A percentile compares a stretch with the other conserved stretches of the same genome.
Conservation (phyloP, 1,284 basidiomycete genomes). For the Cryptococcus sp. region DNA sequence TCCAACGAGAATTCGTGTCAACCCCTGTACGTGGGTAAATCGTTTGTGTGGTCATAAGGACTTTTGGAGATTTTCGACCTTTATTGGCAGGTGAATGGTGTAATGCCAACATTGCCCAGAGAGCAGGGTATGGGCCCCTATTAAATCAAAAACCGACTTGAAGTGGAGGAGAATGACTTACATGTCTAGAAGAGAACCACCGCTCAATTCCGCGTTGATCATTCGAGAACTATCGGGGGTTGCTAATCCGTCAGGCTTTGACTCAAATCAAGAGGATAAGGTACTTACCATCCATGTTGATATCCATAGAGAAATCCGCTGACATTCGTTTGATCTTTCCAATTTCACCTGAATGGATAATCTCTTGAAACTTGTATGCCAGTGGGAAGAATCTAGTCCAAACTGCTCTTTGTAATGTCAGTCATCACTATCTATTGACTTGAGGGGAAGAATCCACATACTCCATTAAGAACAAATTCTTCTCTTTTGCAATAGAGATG, state of each 20-base stretch:
- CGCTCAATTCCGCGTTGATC: slow-evolving; percentile 72
- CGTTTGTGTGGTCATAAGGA: slow-evolving; percentile 45
- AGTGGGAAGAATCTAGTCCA: slow-evolving; percentile 49
- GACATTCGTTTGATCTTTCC: slow-evolving; percentile 49
- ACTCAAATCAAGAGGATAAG: not conserved
- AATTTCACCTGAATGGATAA: slow-evolving; percentile 40
- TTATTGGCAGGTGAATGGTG: slow-evolving; percentile 70
- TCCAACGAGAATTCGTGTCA: slow-evolving; percentile 71
- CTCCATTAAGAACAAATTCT: slow-evolving; percentile 83
- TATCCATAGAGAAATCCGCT: slow-evolving; percentile 70
- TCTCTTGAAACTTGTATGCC: slow-evolving; percentile 41
- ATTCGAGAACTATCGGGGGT: slow-evolving; percentile 58
- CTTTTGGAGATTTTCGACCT: slow-evolving; percentile 53
- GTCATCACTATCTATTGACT: not conserved
- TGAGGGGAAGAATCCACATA: slow-evolving; percentile 53
- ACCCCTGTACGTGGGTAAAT: slow-evolving; percentile 66
- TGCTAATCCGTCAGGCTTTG: slow-evolving; percentile 5
- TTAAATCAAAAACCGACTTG: slow-evolving; percentile 3
- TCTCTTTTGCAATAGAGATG: slow-evolving; percentile 65
- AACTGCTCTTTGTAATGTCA: slow-evolving; percentile 31
- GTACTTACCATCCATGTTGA: slow-evolving; percentile 63
- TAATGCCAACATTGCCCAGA: slow-evolving; percentile 75
- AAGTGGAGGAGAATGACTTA: slow-evolving; percentile 32
- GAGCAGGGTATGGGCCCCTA: slow-evolving; percentile 74
- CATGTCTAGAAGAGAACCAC: slow-evolving; percentile 80